A percentile compares a stretch with the other conserved stretches of the same genome.
phyloP scores from a whole-genome alignment of 306 rosid species.

The Begonia masoniana region DNA sequence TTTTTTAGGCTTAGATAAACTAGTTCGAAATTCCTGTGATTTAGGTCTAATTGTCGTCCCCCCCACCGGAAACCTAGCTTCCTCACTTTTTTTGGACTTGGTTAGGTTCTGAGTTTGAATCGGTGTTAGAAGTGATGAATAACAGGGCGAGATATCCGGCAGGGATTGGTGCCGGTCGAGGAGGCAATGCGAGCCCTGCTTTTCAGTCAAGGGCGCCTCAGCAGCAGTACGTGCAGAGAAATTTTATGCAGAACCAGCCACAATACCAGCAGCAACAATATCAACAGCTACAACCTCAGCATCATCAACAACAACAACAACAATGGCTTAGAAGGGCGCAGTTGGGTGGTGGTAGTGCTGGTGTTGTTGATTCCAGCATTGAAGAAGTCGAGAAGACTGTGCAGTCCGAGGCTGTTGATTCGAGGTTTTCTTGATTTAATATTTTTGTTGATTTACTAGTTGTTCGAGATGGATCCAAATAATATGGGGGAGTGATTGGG shows the following conservation, averaged over 20 bases:
- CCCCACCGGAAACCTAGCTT: not conserved
- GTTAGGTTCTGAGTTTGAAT: conserved; percentile 2
- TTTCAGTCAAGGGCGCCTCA: conserved; percentile 54
- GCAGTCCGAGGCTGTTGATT: conserved; percentile 70
- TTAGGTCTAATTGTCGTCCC: not conserved
- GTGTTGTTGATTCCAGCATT: conserved; percentile 22
- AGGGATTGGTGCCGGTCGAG: conserved; percentile 66
- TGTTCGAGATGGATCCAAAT: too few relatives aligned
- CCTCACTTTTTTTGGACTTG: not conserved
- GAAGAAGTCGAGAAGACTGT: conserved; percentile 97
- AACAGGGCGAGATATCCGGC: conserved; percentile 85
- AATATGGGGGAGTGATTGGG: too few relatives aligned
- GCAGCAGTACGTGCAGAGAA: conserved; percentile 53
- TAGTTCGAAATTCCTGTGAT: not conserved
- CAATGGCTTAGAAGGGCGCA: conserved; percentile 81
- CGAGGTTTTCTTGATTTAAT: conserved; percentile 29
- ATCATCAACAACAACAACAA: conserved; percentile 31
- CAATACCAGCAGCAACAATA: conserved; percentile 32
- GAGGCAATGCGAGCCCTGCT: conserved; percentile 28
- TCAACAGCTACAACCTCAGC: conserved; percentile 18
- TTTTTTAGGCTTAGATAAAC: not conserved
- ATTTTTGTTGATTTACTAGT: too few relatives aligned
- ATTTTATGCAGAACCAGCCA: conserved; percentile 34
- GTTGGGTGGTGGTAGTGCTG: conserved; percentile 29
- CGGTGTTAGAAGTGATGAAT: conserved; percentile 34